These are phyloP conservation scores for Schizophyllum amplum DNA, from an alignment of 1,284 basidiomycete species.

Conservation along the genomic window DNA sequence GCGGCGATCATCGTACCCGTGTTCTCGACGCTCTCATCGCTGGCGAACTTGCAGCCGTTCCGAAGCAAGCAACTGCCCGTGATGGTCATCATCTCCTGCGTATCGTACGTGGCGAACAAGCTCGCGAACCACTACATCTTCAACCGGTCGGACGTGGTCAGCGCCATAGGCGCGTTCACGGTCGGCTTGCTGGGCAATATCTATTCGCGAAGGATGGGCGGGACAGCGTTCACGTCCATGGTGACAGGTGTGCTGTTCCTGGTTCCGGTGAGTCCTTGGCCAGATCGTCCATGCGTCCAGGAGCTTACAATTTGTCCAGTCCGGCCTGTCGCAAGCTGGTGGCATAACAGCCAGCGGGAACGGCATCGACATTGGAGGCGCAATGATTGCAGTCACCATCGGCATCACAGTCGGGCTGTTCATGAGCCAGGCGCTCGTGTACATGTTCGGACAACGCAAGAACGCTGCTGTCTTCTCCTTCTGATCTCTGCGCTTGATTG, in stretches of 20 bases:
- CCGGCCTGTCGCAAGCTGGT: conserved; percentile 80
- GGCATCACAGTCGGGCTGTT: conserved; percentile 89
- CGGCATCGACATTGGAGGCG: conserved; percentile 70
- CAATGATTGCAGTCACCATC: conserved; percentile 84
- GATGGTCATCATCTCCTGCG: conserved; percentile 82
- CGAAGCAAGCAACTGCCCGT: conserved; percentile 65
- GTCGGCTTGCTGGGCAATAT: conserved; percentile 77
- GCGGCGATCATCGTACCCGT: conserved; percentile 73
- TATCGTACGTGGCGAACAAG: conserved; percentile 71
- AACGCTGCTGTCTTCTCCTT: conserved; percentile 81
- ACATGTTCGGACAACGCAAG: conserved; percentile 78
- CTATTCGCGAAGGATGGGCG: conserved; percentile 81
- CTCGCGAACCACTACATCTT: conserved; percentile 80
- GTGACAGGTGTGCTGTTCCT: conserved; percentile 82
- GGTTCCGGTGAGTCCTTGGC: conserved; percentile 72
- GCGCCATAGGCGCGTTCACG: conserved; percentile 81
- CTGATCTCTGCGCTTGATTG: conserved; percentile 18
- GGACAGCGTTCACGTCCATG: conserved; percentile 86
- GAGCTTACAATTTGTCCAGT: conserved; percentile 34
- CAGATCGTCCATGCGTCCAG: no score
- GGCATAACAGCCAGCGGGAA: conserved; percentile 65
- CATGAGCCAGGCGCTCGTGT: conserved; percentile 80
- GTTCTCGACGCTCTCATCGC: conserved; percentile 70
- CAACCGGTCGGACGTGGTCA: conserved; percentile 77
- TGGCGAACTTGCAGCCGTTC: conserved; percentile 73